Conservation (phyloP, 352 stramenopile genomes). For the Pseudoperonospora humuli region DNA sequence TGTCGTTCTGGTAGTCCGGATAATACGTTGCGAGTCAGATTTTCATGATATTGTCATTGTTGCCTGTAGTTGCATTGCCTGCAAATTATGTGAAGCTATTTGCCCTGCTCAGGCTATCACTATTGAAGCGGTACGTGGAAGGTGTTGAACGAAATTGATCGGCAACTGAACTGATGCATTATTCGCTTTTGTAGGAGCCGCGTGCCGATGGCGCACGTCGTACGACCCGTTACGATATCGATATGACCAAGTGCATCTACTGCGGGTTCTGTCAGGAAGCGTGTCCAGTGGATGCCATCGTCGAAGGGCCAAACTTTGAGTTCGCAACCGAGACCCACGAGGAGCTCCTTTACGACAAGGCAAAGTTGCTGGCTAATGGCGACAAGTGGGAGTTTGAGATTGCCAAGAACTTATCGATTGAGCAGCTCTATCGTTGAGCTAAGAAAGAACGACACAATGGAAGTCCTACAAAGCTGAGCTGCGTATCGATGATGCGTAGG, state of each 20-base stretch:
- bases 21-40: no score
- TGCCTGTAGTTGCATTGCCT: constrained; percentile 96
- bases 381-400: constrained; percentile 99
- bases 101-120: constrained; percentile 99
- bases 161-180: constrained; percentile 6
- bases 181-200: constrained; percentile 61
- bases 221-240: constrained; percentile 99
- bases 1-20: constrained; percentile 19
- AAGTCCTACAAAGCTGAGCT: neutral
- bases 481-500: neutral
- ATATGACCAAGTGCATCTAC: constrained; percentile 99
- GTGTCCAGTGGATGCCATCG: constrained; percentile 99
- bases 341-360: constrained; percentile 99
- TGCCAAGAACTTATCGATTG: constrained; percentile 97
- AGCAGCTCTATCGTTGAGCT: constrained; percentile 98
- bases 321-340: constrained; percentile 99
- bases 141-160: constrained; percentile 5
- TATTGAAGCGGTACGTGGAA: constrained; percentile 90
- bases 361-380: constrained; percentile 98
- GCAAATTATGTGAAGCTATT: constrained; percentile 99
- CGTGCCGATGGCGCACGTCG: constrained; percentile 95
- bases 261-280: constrained; percentile 95
- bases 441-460: constrained; percentile 2
- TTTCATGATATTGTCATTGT: no score
- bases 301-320: constrained; percentile 99